These are phyloP conservation scores for Coemansia asiatica DNA, from an alignment of 192 early-diverging fungal species.

Conservation along the genomic window DNA sequence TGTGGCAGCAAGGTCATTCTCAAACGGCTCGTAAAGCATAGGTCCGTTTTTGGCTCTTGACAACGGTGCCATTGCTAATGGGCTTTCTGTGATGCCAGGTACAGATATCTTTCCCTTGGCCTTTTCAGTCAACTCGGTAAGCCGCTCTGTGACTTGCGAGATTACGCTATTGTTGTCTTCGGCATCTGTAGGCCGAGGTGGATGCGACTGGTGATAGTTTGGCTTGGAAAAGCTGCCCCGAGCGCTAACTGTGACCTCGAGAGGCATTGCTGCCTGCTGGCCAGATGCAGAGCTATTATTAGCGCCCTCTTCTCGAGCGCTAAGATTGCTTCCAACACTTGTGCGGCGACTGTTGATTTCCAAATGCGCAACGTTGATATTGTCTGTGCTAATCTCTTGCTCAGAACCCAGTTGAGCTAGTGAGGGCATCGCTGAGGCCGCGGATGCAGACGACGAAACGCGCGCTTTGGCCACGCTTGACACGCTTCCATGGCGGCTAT, in stretches of 20 bases:
- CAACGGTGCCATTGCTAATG: neutral
- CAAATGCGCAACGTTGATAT: neutral
- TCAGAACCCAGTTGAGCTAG: neutral
- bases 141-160: slow-evolving; percentile 48
- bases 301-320: slow-evolving; percentile 29
- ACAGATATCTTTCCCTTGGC: slow-evolving; percentile 2
- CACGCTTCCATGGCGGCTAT: slow-evolving; percentile 46
- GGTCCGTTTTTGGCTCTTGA: neutral
- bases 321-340: slow-evolving; percentile 36
- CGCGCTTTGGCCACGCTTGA: slow-evolving; percentile 12
- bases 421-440: slow-evolving; percentile 1
- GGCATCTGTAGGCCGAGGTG: slow-evolving; percentile 2
- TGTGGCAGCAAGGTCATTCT: slow-evolving; percentile 13
- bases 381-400: neutral
- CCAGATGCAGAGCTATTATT: slow-evolving; percentile 19
- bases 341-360: slow-evolving; percentile 12
- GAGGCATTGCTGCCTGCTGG: slow-evolving; percentile 27
- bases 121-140: slow-evolving; percentile 31
- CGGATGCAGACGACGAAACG: slow-evolving; percentile 12
- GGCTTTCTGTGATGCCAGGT: neutral
- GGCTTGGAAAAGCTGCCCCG: slow-evolving; percentile 43
- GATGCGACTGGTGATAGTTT: neutral
- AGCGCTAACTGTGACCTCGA: slow-evolving; percentile 33
- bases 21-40: slow-evolving; percentile 14
- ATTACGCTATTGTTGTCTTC: slow-evolving; percentile 45